Percentiles rank a stretch among this genome's conserved stretches.
These are phyloP conservation scores for Peronospora farinosa DNA, from an alignment of 352 stramenopile genomes.

Conservation along the genomic window DNA sequence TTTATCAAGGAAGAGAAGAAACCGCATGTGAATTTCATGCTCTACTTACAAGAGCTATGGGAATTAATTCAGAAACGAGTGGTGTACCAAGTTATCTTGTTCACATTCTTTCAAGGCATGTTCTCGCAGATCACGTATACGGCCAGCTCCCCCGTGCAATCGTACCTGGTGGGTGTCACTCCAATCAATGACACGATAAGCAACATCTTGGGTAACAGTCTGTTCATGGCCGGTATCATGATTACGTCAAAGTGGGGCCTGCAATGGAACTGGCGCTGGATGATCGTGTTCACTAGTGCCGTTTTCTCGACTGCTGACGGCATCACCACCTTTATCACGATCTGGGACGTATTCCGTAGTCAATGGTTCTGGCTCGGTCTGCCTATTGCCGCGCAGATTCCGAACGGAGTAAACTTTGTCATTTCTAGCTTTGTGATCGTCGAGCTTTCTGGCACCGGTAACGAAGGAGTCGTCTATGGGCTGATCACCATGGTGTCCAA, in stretches of 20 bases:
- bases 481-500: slow-evolving; percentile 36
- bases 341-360: slow-evolving; percentile 31
- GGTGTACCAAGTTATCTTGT: slow-evolving; percentile 27
- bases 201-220: slow-evolving; percentile 26
- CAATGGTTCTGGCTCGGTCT: slow-evolving; percentile 36
- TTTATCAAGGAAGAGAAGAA: slow-evolving; percentile 49
- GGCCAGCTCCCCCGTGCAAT: slow-evolving; percentile 25
- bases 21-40: slow-evolving; percentile 18
- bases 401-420: slow-evolving; percentile 33
- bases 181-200: slow-evolving; percentile 31
- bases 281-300: slow-evolving; percentile 31
- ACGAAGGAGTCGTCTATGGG: slow-evolving; percentile 40
- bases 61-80: slow-evolving; percentile 21
- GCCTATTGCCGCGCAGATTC: slow-evolving; percentile 28
- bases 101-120: slow-evolving; percentile 32
- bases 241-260: slow-evolving; percentile 29
- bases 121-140: slow-evolving; percentile 38
- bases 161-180: slow-evolving; percentile 33
- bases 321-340: slow-evolving; percentile 25
- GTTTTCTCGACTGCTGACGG: slow-evolving; percentile 25
- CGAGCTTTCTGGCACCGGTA: slow-evolving; percentile 34
- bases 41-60: slow-evolving; percentile 40
- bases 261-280: slow-evolving; percentile 29
- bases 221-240: slow-evolving; percentile 34
- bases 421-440: slow-evolving; percentile 33